Conservation (phyloP, 345 rosid genomes). For the Eucalyptus sp. region DNA sequence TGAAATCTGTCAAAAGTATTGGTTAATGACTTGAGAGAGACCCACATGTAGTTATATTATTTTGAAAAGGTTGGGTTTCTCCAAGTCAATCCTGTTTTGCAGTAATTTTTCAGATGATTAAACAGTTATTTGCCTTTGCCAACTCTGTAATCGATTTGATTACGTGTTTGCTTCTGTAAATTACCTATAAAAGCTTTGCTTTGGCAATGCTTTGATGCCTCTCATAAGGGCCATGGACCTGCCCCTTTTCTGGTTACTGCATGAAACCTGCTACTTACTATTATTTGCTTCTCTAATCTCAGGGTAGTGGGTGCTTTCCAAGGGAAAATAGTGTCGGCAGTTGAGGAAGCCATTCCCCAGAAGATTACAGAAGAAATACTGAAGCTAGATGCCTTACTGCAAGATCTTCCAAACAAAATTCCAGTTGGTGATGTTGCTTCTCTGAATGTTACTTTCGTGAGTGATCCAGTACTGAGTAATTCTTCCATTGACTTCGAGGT, state of each 20-base stretch:
- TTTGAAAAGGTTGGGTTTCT: not conserved
- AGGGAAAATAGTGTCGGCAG: slow-evolving; percentile 32
- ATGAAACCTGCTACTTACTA: not conserved
- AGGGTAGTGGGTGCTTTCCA: slow-evolving; percentile 59
- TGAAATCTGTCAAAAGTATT: not conserved
- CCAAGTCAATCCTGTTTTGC: not conserved
- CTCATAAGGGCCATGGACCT: not conserved
- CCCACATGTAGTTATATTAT: not conserved
- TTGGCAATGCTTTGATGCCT: not conserved
- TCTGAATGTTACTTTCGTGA: slow-evolving; percentile 50
- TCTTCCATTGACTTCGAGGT: slow-evolving; percentile 42
- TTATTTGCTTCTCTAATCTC: not conserved
- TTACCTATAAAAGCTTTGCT: not conserved
- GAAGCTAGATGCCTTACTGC: slow-evolving; percentile 44
- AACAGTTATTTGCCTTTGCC: not conserved
- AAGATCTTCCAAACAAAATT: slow-evolving; percentile 50
- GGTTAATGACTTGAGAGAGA: not conserved
- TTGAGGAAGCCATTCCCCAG: slow-evolving; percentile 38
- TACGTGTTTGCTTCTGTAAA: not conserved
- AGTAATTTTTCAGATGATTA: not conserved
- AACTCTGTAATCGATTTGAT: not conserved
- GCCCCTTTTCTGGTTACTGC: not conserved
- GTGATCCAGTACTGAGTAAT: slow-evolving; percentile 26
- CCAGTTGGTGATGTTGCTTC: slow-evolving; percentile 33
- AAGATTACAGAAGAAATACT: slow-evolving; percentile 40